Evolutionary conservation across 495 filamentous ascomycete species (phyloP).

Genomic region (Penicillium herquei): DNA sequence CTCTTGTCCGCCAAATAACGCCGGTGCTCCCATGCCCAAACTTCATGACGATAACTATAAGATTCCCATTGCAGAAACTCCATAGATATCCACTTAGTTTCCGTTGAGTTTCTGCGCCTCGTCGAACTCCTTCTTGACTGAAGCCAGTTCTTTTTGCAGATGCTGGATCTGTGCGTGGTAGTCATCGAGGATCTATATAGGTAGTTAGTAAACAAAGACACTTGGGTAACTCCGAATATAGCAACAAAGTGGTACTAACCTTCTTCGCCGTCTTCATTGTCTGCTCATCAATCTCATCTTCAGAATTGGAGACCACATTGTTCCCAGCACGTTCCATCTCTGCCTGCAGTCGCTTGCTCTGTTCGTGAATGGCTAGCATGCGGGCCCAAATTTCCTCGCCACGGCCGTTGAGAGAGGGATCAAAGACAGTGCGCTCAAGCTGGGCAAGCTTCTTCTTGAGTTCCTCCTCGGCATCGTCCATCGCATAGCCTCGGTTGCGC

Average conservation of each 20-base stretch:
- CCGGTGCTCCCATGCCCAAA: conserved; percentile 28
- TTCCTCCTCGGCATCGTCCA: conserved; percentile 88
- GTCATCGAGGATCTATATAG: conserved; percentile 74
- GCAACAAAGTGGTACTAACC: conserved; percentile 57
- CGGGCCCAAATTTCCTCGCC: conserved; percentile 97
- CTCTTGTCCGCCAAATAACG: conserved; percentile 20
- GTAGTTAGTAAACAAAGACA: conserved; percentile 9
- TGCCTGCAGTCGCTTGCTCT: conserved; percentile 71
- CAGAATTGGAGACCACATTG: conserved; percentile 44
- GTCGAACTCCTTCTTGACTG: conserved; percentile 74
- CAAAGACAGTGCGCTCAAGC: conserved; percentile 73
- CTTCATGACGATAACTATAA: conserved; percentile 14
- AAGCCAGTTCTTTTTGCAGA: conserved; percentile 76
- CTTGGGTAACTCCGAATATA: not conserved
- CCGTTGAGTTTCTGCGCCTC: conserved; percentile 62
- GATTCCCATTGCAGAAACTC: conserved; percentile 2
- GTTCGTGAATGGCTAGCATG: conserved; percentile 79
- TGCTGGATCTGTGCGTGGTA: conserved; percentile 86
- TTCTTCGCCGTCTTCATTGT: conserved; percentile 79
- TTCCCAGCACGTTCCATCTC: conserved; percentile 69
- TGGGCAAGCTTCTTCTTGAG: conserved; percentile 77
- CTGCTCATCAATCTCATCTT: conserved; percentile 69
- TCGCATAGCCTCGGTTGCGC: conserved; percentile 86
- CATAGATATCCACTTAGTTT: conserved; percentile 10
- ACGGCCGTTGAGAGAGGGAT: conserved; percentile 78